A percentile compares a stretch with the other conserved stretches of the same genome.
phyloP scores from a whole-genome alignment of 2,329 filamentous ascomycete genomes.

The Penicillium sp. region DNA sequence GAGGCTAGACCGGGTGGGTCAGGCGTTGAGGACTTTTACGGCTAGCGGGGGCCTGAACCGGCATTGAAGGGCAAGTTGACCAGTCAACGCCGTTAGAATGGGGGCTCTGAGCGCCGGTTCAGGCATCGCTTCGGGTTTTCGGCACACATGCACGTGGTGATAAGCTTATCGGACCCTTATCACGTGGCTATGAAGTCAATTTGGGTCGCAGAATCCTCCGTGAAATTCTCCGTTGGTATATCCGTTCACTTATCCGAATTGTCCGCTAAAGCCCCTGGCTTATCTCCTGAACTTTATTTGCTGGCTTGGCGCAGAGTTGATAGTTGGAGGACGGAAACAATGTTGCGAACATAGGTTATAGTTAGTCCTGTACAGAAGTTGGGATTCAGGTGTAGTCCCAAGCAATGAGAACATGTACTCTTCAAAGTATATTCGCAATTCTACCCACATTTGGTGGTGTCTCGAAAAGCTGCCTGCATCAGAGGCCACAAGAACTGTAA shows the following conservation, averaged over 20 bases:
- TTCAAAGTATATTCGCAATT: too few relatives aligned
- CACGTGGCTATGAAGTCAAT: too few relatives aligned
- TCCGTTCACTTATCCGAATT: too few relatives aligned
- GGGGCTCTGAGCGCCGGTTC: slow-evolving; percentile 3
- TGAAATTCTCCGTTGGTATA: too few relatives aligned
- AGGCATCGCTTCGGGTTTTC: slow-evolving; percentile 7
- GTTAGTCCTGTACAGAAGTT: not conserved
- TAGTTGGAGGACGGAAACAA: not conserved
- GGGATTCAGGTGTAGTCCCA: too few relatives aligned
- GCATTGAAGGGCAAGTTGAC: not conserved
- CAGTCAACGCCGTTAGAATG: not conserved
- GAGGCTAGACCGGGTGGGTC: not conserved
- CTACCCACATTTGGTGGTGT: too few relatives aligned
- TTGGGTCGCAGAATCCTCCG: too few relatives aligned
- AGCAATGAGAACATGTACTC: too few relatives aligned
- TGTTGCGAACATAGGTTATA: not conserved
- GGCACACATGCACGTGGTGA: slow-evolving; percentile 5
- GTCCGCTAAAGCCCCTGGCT: too few relatives aligned
- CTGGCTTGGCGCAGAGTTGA: too few relatives aligned
- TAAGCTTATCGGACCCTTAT: not conserved
- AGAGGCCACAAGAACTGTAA: not conserved
- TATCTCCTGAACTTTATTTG: too few relatives aligned
- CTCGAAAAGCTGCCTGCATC: not conserved
- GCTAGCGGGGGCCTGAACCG: not conserved
- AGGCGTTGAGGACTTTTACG: not conserved